These are phyloP conservation scores for Kodamaea alishanica DNA, from an alignment of 1,139 yeast species.

Conservation along the genomic window DNA sequence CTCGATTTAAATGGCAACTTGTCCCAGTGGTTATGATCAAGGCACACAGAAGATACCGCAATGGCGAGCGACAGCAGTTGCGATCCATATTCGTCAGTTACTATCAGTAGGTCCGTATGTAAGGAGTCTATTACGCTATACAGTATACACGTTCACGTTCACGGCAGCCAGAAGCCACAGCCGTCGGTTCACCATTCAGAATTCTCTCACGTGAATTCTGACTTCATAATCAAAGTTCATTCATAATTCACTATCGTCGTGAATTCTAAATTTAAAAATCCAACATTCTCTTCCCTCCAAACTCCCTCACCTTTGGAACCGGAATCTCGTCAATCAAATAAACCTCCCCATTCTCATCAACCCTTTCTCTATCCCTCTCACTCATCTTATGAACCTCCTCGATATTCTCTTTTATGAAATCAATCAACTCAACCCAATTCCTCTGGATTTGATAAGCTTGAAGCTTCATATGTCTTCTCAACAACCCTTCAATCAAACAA, in stretches of 20 bases:
- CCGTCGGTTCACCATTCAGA: too few species aligned
- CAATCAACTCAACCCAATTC: constrained; percentile 56
- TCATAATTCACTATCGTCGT: not conserved
- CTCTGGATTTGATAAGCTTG: constrained; percentile 83
- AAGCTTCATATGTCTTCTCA: constrained; percentile 68
- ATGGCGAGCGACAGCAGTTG: too few species aligned
- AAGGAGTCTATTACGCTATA: too few species aligned
- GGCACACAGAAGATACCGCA: too few species aligned
- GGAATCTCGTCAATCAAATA: constrained; percentile 74
- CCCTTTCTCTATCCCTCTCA: constrained; percentile 81
- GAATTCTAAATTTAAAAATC: constrained; percentile 35
- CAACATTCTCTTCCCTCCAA: constrained; percentile 53
- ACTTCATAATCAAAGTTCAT: too few species aligned
- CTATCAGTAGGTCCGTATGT: too few species aligned
- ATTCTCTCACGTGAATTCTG: too few species aligned
- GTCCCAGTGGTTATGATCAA: too few species aligned
- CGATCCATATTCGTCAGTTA: too few species aligned
- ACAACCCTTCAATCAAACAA: constrained; percentile 67
- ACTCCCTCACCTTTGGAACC: constrained; percentile 55
- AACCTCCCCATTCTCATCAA: constrained; percentile 83
- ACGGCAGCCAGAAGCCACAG: too few species aligned
- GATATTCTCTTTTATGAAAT: constrained; percentile 53
- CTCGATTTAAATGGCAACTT: too few species aligned
- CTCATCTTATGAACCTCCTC: constrained; percentile 75
- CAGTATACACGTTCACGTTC: too few species aligned